Base-by-base conservation (phyloP, 352 stramenopile species). In the Pythium grandisporangium region DNA sequence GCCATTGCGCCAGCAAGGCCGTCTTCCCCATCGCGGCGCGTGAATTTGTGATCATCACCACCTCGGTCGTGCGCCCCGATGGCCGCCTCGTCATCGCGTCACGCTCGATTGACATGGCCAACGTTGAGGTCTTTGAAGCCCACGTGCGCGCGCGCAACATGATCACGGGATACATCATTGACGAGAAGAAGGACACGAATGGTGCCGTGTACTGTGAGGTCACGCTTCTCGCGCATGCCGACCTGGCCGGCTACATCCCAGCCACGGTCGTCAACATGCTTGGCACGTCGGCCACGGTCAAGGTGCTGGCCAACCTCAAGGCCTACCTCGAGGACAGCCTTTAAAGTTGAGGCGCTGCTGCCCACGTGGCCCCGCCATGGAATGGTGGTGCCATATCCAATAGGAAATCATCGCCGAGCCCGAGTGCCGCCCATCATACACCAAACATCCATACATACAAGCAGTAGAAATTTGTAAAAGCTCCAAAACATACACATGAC, bases 251-350 rank as follows among this genome's bases (percentile, higher is more conserved):
- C n/a, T 88, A 78, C 57, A 85, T 91, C 48, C 78, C 78, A 22
- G 62, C 78, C 19, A 72, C 62, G 40, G 65, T 91, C 41, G 72
- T 88, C 56, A 91, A 88, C 64, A 83, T 84, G 72, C 70, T 89
- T 37, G 76, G 76, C 52, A 89, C 76, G 52, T 89, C 76, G 5
- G 72, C 76, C n/a, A 89, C 76, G 2, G 66, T 84, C 48, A 84
- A 89, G 60, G 71, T 86, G 32, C 64, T 89, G n/a, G 54, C 61
- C 38, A 86, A 72, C 54, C 61, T 89, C 45, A 64, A 83, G 51
- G 53, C 47, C 13, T 62, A 69, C 29, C 58, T 85, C n/a, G 52
- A 60, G 40, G 53, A 58, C 23, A 52, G n/a, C n/a, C n/a, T n/a
- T n/a, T n/a, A n/a, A n/a, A n/a, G n/a, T n/a, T n/a, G n/a, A 50